Conservation (phyloP, 495 filamentous ascomycete species). For the Bacidia rubella region DNA sequence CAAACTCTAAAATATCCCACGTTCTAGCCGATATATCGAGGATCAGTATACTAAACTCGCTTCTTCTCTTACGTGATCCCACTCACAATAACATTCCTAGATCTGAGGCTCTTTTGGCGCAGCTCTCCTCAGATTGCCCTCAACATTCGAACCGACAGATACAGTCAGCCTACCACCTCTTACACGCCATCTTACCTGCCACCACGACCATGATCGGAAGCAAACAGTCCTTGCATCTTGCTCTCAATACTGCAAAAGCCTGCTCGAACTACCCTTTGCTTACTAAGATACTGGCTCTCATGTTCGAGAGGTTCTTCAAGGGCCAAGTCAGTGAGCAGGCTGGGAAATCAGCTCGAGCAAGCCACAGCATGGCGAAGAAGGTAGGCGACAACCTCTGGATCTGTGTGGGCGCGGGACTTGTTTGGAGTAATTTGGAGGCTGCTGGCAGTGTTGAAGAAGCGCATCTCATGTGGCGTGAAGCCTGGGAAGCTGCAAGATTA, state of each 20-base stretch:
- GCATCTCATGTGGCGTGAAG: slow-evolving; percentile 29
- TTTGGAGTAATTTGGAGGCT: slow-evolving; percentile 58
- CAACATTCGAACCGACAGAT: slow-evolving; percentile 44
- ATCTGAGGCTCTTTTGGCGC: slow-evolving; percentile 42
- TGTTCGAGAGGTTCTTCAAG: slow-evolving; percentile 74
- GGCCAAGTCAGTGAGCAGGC: slow-evolving; percentile 81
- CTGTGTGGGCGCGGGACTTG: slow-evolving; percentile 69
- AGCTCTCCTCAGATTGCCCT: slow-evolving; percentile 50
- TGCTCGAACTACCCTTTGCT: slow-evolving; percentile 57
- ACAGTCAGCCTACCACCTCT: slow-evolving; percentile 66
- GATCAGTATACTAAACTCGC: slow-evolving; percentile 64
- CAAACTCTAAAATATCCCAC: slow-evolving; percentile 34
- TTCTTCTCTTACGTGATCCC: slow-evolving; percentile 67
- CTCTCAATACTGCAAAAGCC: slow-evolving; percentile 42
- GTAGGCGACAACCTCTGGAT: slow-evolving; percentile 71
- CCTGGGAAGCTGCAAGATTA: slow-evolving; percentile 29
- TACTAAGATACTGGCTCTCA: slow-evolving; percentile 68
- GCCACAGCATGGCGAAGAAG: slow-evolving; percentile 57
- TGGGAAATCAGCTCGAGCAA: slow-evolving; percentile 71
- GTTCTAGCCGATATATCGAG: slow-evolving; percentile 59
- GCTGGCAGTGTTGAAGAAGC: slow-evolving; percentile 58
- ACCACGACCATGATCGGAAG: slow-evolving; percentile 48
- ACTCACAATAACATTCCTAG: slow-evolving; percentile 34
- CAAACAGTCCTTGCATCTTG: slow-evolving; percentile 62
- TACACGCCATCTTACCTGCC: slow-evolving; percentile 48